Evolutionary conservation across 208 protist species (phyloP).

Genomic region (Leishmania braziliensis): DNA sequence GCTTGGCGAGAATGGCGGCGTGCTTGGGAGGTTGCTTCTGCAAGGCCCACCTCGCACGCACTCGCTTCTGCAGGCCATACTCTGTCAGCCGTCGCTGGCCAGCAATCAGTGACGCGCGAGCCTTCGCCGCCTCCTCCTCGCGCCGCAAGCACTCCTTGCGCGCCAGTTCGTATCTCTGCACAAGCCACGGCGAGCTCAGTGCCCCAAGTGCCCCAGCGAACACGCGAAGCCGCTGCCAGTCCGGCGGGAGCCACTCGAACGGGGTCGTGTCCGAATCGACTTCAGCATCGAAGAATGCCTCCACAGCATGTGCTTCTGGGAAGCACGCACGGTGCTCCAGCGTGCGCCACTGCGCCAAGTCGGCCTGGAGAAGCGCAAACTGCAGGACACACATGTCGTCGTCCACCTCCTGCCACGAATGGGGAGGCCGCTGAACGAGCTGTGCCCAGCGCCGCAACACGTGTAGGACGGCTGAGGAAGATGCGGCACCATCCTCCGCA

Average conservation of each 20-base stretch:
- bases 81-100: conserved; percentile 53
- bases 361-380: conserved; percentile 34
- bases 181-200: conserved; percentile 48
- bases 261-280: conserved; percentile 52
- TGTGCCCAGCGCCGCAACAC: conserved; percentile 50
- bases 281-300: conserved; percentile 63
- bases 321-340: conserved; percentile 42
- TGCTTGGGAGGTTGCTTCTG: conserved; percentile 63
- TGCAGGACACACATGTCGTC: conserved; percentile 54
- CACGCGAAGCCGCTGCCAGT: conserved; percentile 64
- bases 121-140: conserved; percentile 15
- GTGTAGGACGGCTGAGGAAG: conserved; percentile 30
- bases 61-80: conserved; percentile 36
- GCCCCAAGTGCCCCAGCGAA: conserved; percentile 64
- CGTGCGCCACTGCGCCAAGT: conserved; percentile 45
- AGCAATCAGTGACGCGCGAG: background rate
- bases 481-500: conserved; percentile 1
- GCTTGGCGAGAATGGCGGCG: conserved; percentile 38
- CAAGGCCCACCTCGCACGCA: conserved; percentile 42
- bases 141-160: conserved; percentile 43
- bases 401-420: conserved; percentile 40
- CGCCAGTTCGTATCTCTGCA: conserved; percentile 63
- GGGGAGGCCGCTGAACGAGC: conserved; percentile 30
- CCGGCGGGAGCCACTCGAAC: conserved; percentile 44
- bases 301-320: conserved; percentile 41